Evolutionary conservation across 345 rosid species (phyloP).

Genomic region (Viola odorata): DNA sequence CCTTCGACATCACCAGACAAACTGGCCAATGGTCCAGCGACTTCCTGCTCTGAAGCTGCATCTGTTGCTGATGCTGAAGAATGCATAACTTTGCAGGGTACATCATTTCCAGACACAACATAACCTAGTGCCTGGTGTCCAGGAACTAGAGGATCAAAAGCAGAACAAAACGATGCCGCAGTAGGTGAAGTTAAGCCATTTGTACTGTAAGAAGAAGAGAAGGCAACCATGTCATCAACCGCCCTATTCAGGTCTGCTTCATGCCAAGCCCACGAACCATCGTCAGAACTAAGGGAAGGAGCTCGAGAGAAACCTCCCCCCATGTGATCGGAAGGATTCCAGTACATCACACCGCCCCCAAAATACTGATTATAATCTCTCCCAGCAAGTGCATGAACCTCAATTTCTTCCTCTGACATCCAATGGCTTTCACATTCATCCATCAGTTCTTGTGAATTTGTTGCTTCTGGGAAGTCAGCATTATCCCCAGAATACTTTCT

Average conservation of each 20-base stretch:
- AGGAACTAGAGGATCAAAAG: slow-evolving; percentile 73
- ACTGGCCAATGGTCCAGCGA: slow-evolving; percentile 50
- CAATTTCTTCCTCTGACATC: slow-evolving; percentile 89
- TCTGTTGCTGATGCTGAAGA: slow-evolving; percentile 52
- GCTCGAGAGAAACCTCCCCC: slow-evolving; percentile 90
- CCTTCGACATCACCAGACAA: slow-evolving; percentile 64
- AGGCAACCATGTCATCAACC: slow-evolving; percentile 97
- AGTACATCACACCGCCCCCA: slow-evolving; percentile 98
- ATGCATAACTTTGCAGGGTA: slow-evolving; percentile 58
- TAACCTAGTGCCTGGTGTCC: slow-evolving; percentile 82
- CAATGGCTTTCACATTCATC: slow-evolving; percentile 82
- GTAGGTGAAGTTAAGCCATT: slow-evolving; percentile 95
- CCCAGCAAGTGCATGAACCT: slow-evolving; percentile 75
- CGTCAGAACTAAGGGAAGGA: slow-evolving; percentile 97
- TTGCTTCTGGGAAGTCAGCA: slow-evolving; percentile 58
- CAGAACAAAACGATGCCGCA: slow-evolving; percentile 80
- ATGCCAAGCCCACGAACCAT: slow-evolving; percentile 94
- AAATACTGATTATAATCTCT: slow-evolving; percentile 87
- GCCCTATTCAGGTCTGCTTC: slow-evolving; percentile 95
- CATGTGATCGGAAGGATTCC: slow-evolving; percentile 87
- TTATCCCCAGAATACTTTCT: slow-evolving; percentile 49
- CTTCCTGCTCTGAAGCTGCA: slow-evolving; percentile 56
- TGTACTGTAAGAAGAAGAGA: slow-evolving; percentile 86
- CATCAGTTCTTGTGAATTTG: slow-evolving; percentile 41
- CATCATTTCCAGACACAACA: slow-evolving; percentile 81